Conservation (phyloP, 2,329 filamentous ascomycete genomes). For the Cytospora piceicola region DNA sequence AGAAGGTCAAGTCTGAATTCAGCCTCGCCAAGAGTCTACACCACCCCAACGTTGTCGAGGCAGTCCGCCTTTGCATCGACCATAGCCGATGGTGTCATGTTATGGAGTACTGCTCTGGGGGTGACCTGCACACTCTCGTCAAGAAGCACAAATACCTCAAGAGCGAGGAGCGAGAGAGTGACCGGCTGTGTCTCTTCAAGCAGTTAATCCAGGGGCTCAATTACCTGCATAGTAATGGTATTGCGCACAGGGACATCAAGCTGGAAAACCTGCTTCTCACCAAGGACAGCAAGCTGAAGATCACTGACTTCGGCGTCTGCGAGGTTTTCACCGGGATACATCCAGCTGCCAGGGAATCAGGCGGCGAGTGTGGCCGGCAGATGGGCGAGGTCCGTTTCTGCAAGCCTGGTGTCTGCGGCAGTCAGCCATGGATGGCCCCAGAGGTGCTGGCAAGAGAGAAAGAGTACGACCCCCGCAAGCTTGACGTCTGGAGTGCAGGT, state of each 20-base stretch:
- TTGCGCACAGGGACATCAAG: conserved; percentile 91
- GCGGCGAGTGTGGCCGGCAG: conserved; percentile 72
- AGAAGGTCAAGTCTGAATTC: conserved; percentile 91
- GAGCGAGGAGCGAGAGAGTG: conserved; percentile 64
- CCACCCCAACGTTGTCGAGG: conserved; percentile 87
- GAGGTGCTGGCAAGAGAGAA: conserved; percentile 74
- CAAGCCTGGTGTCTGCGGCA: conserved; percentile 80
- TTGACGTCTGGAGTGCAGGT: conserved; percentile 86
- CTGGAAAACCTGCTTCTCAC: conserved; percentile 83
- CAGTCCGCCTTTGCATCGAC: conserved; percentile 74
- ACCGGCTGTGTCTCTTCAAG: conserved; percentile 86
- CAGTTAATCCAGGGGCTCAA: conserved; percentile 81
- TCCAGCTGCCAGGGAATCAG: conserved; percentile 73
- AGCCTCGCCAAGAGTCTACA: conserved; percentile 83
- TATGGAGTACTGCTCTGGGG: conserved; percentile 88
- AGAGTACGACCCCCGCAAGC: conserved; percentile 71
- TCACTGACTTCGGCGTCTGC: conserved; percentile 89
- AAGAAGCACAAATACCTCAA: conserved; percentile 68
- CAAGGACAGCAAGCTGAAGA: conserved; percentile 80
- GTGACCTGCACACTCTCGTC: conserved; percentile 78
- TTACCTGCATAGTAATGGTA: conserved; percentile 81
- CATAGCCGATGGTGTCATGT: conserved; percentile 84
- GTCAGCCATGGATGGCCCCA: conserved; percentile 83
- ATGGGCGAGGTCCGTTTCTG: conserved; percentile 75
- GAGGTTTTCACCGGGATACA: conserved; percentile 84